phyloP scores from a whole-genome alignment of 352 stramenopile genomes.

The Pythium volutum region DNA sequence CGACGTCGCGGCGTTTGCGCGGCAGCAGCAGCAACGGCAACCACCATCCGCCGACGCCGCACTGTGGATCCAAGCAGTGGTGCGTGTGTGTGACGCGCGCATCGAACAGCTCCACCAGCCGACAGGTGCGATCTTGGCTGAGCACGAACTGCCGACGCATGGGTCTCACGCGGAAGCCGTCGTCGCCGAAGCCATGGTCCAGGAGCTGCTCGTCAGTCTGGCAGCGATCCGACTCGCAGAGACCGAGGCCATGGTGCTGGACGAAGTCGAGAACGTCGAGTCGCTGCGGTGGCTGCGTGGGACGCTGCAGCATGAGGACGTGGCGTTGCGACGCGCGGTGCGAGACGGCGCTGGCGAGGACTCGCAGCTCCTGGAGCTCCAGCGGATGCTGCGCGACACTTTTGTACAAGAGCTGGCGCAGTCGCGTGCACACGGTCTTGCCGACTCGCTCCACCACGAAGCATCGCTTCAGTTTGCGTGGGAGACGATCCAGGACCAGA shows the following conservation, averaged over 20 bases:
- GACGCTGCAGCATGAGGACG: slow-evolving; percentile 46
- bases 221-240: slow-evolving; percentile 50
- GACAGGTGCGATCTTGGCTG: not conserved
- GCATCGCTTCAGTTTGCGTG: slow-evolving; percentile 72
- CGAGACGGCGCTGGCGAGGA: slow-evolving; percentile 43
- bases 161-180: slow-evolving; percentile 4
- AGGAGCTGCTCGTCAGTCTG: slow-evolving; percentile 60
- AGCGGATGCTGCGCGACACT: slow-evolving; percentile 44
- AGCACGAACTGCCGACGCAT: not conserved
- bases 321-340: slow-evolving; percentile 18
- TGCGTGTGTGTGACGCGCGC: slow-evolving; percentile 53
- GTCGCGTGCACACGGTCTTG: slow-evolving; percentile 9
- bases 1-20: slow-evolving; percentile 52
- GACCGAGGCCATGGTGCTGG: slow-evolving; percentile 49
- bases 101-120: slow-evolving; percentile 33
- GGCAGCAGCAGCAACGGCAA: slow-evolving; percentile 36
- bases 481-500: slow-evolving; percentile 74
- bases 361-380: slow-evolving; percentile 49
- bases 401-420: slow-evolving; percentile 45
- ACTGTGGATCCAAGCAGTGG: slow-evolving; percentile 42
- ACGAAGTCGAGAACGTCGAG: slow-evolving; percentile 59
- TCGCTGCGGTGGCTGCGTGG: slow-evolving; percentile 44
- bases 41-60: not conserved
- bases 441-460: slow-evolving; percentile 38
- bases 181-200: slow-evolving; percentile 63